Conservation (phyloP, 179 eudicot species). For the Beta corolliflora region DNA sequence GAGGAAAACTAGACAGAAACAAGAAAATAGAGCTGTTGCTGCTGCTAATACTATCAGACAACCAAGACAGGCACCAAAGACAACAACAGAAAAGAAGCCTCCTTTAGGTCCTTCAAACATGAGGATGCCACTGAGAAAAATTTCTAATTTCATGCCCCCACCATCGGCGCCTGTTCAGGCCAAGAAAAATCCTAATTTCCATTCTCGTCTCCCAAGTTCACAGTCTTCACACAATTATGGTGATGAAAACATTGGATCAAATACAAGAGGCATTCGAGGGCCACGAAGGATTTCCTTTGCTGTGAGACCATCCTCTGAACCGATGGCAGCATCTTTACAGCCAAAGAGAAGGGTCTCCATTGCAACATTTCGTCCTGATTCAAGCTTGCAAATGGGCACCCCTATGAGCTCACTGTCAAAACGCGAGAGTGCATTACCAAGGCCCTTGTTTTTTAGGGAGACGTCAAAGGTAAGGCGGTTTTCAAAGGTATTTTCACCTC, state of each 20-base stretch:
- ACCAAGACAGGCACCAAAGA: constrained; percentile 44
- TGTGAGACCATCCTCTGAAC: constrained; percentile 43
- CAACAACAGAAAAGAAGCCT: constrained; percentile 52
- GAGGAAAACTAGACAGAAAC: constrained; percentile 70
- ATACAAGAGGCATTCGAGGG: constrained; percentile 37
- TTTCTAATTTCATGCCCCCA: constrained; percentile 64
- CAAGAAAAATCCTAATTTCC: constrained; percentile 32
- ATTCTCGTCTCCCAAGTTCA: constrained; percentile 32
- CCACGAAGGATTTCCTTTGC: constrained; percentile 74
- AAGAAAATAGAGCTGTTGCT: constrained; percentile 65
- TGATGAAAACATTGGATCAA: constrained; percentile 51
- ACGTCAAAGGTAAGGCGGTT: constrained; percentile 64
- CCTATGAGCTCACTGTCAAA: constrained; percentile 39
- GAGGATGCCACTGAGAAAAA: constrained; percentile 71
- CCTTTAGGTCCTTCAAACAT: constrained; percentile 65
- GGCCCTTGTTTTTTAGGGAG: constrained; percentile 67
- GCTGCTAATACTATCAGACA: constrained; percentile 50
- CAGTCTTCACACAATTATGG: constrained; percentile 28
- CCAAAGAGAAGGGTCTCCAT: constrained; percentile 75
- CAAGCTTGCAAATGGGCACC: constrained; percentile 37
- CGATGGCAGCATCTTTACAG: constrained; percentile 30
- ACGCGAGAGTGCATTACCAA: constrained; percentile 44
- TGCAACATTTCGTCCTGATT: constrained; percentile 53
- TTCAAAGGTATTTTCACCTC: constrained; percentile 57
- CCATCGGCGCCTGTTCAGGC: constrained; percentile 42